Evolutionary conservation across 805 yeast genomes (phyloP).

Genomic region (Huiozyma sinensis): DNA sequence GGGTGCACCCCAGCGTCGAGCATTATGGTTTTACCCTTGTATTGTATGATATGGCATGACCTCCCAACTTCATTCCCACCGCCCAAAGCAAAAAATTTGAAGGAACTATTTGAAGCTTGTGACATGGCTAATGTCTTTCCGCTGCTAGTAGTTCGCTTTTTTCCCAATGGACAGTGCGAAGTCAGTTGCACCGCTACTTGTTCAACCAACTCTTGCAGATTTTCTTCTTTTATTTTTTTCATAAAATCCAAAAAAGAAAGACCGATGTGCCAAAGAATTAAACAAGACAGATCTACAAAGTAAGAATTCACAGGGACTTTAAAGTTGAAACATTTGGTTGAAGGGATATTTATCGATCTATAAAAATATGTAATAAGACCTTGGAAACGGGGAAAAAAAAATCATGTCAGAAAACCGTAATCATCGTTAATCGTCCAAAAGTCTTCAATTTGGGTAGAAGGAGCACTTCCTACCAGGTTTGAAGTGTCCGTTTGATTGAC

Average conservation of each 20-base stretch:
- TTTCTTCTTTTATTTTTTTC: neutral
- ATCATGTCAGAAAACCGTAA: slow-evolving; percentile 36
- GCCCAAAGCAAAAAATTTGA: slow-evolving; percentile 80
- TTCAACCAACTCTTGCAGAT: neutral
- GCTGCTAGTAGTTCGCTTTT: neutral
- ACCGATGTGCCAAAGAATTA: no score
- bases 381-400: no score
- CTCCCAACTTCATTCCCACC: slow-evolving; percentile 99
- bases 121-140: slow-evolving; percentile 4
- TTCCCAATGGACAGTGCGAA: no score
- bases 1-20: slow-evolving; percentile 98
- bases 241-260: no score
- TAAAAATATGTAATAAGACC: no score
- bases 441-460: slow-evolving; percentile 31
- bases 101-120: slow-evolving; percentile 23
- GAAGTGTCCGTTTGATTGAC: neutral
- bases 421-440: slow-evolving; percentile 40
- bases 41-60: slow-evolving; percentile 85
- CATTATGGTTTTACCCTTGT: slow-evolving; percentile 92
- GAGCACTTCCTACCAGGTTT: slow-evolving; percentile 2
- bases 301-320: no score
- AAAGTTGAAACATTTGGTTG: no score
- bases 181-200: neutral
- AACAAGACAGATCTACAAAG: no score
- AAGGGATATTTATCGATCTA: no score